Base-by-base conservation (phyloP, 2,329 filamentous ascomycete genomes). In the Talaromyces sp. region DNA sequence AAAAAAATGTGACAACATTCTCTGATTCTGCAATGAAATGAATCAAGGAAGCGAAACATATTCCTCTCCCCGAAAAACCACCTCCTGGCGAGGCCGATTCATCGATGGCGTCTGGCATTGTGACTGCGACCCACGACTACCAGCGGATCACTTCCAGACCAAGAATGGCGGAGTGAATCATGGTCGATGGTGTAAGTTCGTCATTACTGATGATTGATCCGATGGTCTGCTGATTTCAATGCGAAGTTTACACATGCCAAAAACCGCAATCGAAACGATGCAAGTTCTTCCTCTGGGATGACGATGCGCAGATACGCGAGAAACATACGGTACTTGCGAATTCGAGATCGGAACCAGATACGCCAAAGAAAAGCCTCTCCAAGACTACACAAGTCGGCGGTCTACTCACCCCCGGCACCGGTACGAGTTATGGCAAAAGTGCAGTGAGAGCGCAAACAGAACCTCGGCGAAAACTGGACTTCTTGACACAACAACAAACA, bases 271-370 rank as follows among this genome's bases (percentile, higher is more conserved):
- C 71, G 2, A 71, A 77, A 46, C 72, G 77, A 40, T 87, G 84
- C 65, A 75, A 73, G 5, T 86, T 86, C 73, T 87, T 86, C 58
- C 74, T 86, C 0, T 87, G 83, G 84, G 77, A 80, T 13, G 77
- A 80, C 56, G 81, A 85, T 56, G 84, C 84, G 13, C 76, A 80
- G 62, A 62, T 72, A n/a, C 74, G 84, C 19, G 80, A 83, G 67
- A 77, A 78, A 59, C 70, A 69, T 10, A 76, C 76, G 21, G 69
- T 83, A 5, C 65, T 81, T 60, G 76, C 71, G 61, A 82, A 81
- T 62, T 77, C 78, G 22, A 70, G 73, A 54, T 77, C 75, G 2
- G 81, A 84, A 63, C 69, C 74, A 3, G 58, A 63, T 13, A 54
- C 60, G 7, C 57, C 63, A 9, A 61, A 66, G 2, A 65, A 65